Conservation (phyloP, 805 yeast genomes). For the Metschnikowia aberdeeniae region DNA sequence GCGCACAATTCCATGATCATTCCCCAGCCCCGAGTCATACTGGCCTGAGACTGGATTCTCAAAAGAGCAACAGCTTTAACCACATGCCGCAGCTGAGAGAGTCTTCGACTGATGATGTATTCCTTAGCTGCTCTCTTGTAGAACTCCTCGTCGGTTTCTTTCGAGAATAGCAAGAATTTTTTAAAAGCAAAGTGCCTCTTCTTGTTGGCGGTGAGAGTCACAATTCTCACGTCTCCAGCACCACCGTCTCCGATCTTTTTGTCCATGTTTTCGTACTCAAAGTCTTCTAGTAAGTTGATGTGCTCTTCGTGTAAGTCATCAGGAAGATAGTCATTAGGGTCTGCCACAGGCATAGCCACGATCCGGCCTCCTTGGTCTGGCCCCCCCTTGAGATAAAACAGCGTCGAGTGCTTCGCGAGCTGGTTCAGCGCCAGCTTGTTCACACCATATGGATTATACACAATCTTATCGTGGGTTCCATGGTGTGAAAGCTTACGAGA, state of each 20-base stretch:
- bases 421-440: slow-evolving; percentile 28
- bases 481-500: slow-evolving; percentile 12
- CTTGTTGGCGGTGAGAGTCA: slow-evolving; percentile 34
- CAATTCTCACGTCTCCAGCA: slow-evolving; percentile 56
- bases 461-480: slow-evolving; percentile 40
- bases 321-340: slow-evolving; percentile 65
- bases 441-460: slow-evolving; percentile 64
- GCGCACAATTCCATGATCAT: slow-evolving; percentile 60
- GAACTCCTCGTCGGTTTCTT: slow-evolving; percentile 62
- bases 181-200: slow-evolving; percentile 59
- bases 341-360: slow-evolving; percentile 57
- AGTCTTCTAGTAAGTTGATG: slow-evolving; percentile 51
- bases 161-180: slow-evolving; percentile 53
- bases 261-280: slow-evolving; percentile 39
- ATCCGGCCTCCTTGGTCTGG: slow-evolving; percentile 43
- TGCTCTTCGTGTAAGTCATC: slow-evolving; percentile 45
- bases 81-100: slow-evolving; percentile 57
- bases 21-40: slow-evolving; percentile 70
- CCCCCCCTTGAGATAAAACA: slow-evolving; percentile 27
- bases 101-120: slow-evolving; percentile 53
- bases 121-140: slow-evolving; percentile 64
- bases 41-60: slow-evolving; percentile 52
- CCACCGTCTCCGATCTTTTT: slow-evolving; percentile 70
- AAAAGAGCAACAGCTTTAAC: slow-evolving; percentile 52
- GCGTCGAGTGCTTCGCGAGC: slow-evolving; percentile 21